These are phyloP conservation scores for Trametes sanguinea DNA, from an alignment of 768 basidiomycete genomes.

Conservation along the genomic window DNA sequence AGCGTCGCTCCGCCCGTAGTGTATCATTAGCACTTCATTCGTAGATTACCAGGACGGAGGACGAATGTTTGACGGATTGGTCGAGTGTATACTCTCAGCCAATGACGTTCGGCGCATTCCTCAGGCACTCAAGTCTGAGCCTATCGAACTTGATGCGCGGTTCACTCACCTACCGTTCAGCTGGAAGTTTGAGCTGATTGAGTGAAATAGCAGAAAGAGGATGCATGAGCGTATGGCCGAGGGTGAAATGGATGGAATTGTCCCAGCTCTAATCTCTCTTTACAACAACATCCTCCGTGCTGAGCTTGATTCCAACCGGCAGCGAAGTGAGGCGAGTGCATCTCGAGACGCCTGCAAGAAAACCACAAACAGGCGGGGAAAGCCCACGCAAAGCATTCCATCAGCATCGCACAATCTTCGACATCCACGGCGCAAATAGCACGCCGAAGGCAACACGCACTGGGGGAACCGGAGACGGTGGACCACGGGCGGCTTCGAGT, in stretches of 20 bases:
- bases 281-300: slow-evolving; percentile 38
- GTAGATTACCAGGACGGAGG: neutral
- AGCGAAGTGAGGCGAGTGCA: slow-evolving; percentile 60
- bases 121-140: neutral
- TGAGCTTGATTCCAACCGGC: slow-evolving; percentile 52
- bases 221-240: neutral
- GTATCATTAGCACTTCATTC: neutral
- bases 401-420: neutral
- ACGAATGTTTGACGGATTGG: neutral
- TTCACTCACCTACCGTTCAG: too few relatives aligned
- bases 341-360: slow-evolving; percentile 51
- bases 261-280: slow-evolving; percentile 33
- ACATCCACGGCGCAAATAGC: too few relatives aligned
- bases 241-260: neutral
- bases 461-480: slow-evolving; percentile 73
- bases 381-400: neutral
- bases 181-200: too few relatives aligned
- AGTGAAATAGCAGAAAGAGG: too few relatives aligned
- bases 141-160: too few relatives aligned
- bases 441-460: slow-evolving; percentile 45
- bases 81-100: neutral
- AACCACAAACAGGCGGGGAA: neutral
- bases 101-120: slow-evolving; percentile 7
- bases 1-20: neutral
- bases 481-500: slow-evolving; percentile 47